These are phyloP conservation scores for Globisporangium spiculum DNA, from an alignment of 352 stramenopile species.

Conservation along the genomic window DNA sequence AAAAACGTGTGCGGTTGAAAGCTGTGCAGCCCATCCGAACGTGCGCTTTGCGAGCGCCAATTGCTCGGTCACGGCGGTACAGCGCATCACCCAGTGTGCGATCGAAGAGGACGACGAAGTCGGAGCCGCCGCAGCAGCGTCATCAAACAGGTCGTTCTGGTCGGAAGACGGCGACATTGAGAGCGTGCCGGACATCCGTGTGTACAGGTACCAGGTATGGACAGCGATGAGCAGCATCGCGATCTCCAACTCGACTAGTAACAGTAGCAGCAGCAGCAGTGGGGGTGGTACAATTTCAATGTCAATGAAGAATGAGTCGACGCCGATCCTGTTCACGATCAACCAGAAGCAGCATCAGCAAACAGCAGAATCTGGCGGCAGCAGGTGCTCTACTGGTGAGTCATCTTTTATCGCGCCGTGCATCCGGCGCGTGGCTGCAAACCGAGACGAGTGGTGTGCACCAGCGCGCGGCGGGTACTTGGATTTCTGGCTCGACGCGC, in stretches of 20 bases:
- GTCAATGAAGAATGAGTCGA: neutral
- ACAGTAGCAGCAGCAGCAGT: neutral
- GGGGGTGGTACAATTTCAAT: neutral
- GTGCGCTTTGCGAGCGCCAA: conserved; percentile 9
- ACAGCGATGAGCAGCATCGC: neutral
- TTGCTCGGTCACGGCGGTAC: conserved; percentile 3
- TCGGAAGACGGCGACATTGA: conserved; percentile 6
- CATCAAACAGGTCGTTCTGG: conserved; percentile 3
- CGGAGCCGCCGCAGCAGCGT: neutral
- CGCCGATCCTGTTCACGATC: conserved; percentile 8
- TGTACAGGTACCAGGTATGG: neutral
- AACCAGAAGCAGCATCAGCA: neutral
- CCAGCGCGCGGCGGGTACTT: conserved; percentile 5
- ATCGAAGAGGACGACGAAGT: conserved; percentile 5
- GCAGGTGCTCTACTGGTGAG: neutral
- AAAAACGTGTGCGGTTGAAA: conserved; percentile 2
- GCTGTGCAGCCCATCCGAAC: neutral
- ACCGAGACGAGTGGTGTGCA: conserved; percentile 8
- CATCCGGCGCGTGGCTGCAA: neutral
- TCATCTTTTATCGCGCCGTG: conserved; percentile 9
- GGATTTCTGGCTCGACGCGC: conserved; percentile 9
- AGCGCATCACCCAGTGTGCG: conserved; percentile 7
- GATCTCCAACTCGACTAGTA: neutral
- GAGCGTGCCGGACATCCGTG: conserved; percentile 5
- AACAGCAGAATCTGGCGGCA: neutral